Conservation (phyloP, 257 asterid genomes). For the Henckelia pumila region DNA sequence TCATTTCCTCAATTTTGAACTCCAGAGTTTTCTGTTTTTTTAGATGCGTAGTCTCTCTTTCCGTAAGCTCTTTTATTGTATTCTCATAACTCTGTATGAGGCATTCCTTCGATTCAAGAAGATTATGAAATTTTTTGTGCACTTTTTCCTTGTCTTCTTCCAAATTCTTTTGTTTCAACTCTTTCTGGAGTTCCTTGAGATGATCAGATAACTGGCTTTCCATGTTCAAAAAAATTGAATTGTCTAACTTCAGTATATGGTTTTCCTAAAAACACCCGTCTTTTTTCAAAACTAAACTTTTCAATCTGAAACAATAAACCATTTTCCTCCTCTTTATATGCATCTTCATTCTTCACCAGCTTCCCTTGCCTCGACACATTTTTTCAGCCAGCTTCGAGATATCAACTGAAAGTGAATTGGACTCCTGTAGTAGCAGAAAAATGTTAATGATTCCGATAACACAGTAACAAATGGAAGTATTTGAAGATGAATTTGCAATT, state of each 20-base stretch:
- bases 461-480: not conserved
- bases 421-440: not conserved
- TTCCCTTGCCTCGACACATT: not conserved
- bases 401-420: not conserved
- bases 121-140: constrained; percentile 34
- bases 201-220: constrained; percentile 38
- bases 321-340: not conserved
- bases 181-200: constrained; percentile 30
- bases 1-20: constrained; percentile 48
- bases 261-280: constrained; percentile 44
- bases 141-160: constrained; percentile 39
- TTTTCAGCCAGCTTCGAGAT: not conserved
- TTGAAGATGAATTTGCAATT: not conserved
- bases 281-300: not conserved
- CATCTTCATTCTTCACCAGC: not conserved
- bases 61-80: constrained; percentile 42
- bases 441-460: not conserved
- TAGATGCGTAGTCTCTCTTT: constrained; percentile 35
- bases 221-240: constrained; percentile 31
- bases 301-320: not conserved
- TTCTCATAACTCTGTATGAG: constrained; percentile 34
- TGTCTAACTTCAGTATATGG: constrained; percentile 36
- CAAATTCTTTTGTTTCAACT: not conserved
- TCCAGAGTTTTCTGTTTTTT: constrained; percentile 35
- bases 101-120: constrained; percentile 35